Evolutionary conservation across 139 green algal species (phyloP).

Genomic region (Dunaliella sp.): DNA sequence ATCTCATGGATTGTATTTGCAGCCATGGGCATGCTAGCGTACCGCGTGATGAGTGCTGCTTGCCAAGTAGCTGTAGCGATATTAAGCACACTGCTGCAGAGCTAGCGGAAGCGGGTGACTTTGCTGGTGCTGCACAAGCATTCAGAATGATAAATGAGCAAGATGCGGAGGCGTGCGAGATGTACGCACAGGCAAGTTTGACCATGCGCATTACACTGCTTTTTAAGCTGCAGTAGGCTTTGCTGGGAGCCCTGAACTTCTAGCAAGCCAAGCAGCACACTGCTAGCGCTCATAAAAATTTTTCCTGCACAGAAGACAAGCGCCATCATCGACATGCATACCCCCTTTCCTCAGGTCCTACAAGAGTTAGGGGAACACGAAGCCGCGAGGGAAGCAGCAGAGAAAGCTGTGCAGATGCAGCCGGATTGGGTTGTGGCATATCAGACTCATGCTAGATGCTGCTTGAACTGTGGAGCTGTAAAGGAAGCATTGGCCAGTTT

Average conservation of each 20-base stretch:
- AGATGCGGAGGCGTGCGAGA: not conserved
- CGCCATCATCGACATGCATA: not conserved
- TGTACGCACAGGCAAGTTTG: not conserved
- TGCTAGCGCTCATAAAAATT: not conserved
- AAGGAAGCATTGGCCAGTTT: not conserved
- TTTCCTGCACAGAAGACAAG: not conserved
- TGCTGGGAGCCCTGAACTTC: not conserved
- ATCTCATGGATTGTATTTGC: too few species aligned
- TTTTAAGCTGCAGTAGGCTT: not conserved
- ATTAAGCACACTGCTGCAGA: too few species aligned
- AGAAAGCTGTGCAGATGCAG: not conserved
- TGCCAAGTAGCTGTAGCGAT: too few species aligned
- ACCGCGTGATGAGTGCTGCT: too few species aligned
- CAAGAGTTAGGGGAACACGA: not conserved
- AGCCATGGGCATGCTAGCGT: too few species aligned
- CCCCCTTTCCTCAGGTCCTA: not conserved
- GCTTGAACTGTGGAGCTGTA: not conserved
- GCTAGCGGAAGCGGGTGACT: not conserved
- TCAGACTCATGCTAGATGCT: not conserved
- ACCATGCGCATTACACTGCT: not conserved
- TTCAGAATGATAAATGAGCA: not conserved
- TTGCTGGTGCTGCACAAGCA: not conserved
- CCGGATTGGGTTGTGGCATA: not conserved
- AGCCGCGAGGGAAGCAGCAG: not conserved
- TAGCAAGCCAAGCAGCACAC: not conserved